Conservation (phyloP, 2,329 filamentous ascomycete genomes). For the Phyllosticta capitalensis region DNA sequence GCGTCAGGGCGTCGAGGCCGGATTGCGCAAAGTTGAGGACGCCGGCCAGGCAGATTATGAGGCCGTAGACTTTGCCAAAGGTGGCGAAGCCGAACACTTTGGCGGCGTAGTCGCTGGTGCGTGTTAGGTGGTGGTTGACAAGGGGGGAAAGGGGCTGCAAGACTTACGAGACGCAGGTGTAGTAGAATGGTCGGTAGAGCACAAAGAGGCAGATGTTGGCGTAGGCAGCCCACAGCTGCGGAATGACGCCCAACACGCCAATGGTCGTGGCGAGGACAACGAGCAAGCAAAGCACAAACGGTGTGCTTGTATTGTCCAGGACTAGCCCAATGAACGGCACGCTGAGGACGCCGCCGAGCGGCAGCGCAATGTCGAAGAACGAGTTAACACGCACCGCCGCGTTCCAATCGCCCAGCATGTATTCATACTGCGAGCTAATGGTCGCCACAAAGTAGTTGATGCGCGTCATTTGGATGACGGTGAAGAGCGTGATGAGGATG, state of each 20-base stretch:
- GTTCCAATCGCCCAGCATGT: slow-evolving; percentile 54
- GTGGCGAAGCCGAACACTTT: slow-evolving; percentile 89
- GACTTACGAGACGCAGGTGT: slow-evolving; percentile 67
- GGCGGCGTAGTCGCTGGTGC: slow-evolving; percentile 61
- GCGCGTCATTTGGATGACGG: slow-evolving; percentile 53
- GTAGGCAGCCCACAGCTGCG: slow-evolving; percentile 63
- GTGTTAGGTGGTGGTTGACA: slow-evolving; percentile 8
- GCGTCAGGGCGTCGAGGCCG: slow-evolving; percentile 68
- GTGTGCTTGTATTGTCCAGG: slow-evolving; percentile 66
- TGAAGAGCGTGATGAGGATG: slow-evolving; percentile 72
- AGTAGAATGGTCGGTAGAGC: slow-evolving; percentile 79
- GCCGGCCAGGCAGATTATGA: slow-evolving; percentile 78
- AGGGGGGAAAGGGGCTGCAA: not conserved
- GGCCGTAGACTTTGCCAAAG: slow-evolving; percentile 88
- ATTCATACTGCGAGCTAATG: slow-evolving; percentile 70
- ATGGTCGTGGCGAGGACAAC: slow-evolving; percentile 65
- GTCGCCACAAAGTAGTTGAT: slow-evolving; percentile 95
- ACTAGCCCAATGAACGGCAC: slow-evolving; percentile 78
- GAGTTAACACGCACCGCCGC: slow-evolving; percentile 64
- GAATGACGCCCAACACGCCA: slow-evolving; percentile 66
- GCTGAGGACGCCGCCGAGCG: slow-evolving; percentile 71
- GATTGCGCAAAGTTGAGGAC: slow-evolving; percentile 77
- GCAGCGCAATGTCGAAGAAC: slow-evolving; percentile 79
- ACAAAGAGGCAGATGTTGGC: slow-evolving; percentile 71
- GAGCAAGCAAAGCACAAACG: slow-evolving; percentile 59